These are phyloP conservation scores for Articulospora tetracladia DNA, from an alignment of 495 filamentous ascomycete genomes.

Conservation along the genomic window DNA sequence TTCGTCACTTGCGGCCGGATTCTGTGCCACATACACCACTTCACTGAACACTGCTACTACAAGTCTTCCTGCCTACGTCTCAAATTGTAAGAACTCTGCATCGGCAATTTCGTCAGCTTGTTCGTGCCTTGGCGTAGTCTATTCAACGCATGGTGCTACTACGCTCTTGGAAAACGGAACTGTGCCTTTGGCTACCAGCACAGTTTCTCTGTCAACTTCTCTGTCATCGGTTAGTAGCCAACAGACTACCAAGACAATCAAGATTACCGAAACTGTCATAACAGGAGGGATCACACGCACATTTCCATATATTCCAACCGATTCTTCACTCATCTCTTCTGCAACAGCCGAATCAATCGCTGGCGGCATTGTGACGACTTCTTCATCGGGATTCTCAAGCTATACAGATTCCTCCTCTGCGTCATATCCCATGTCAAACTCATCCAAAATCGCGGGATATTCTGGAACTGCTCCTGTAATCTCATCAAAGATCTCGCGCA, in stretches of 20 bases:
- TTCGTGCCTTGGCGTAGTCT: slow-evolving; percentile 6
- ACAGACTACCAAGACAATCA: background rate
- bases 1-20: slow-evolving; percentile 7
- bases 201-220: background rate
- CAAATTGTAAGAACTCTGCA: slow-evolving; percentile 10
- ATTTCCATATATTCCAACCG: background rate
- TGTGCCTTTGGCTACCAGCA: background rate
- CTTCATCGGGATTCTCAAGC: background rate
- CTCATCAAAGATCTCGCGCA: background rate
- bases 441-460: background rate
- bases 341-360: background rate
- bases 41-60: slow-evolving; percentile 10
- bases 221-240: background rate
- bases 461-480: background rate
- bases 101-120: slow-evolving; percentile 19
- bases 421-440: background rate
- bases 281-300: background rate
- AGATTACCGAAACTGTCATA: background rate
- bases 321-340: background rate
- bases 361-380: background rate
- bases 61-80: slow-evolving; percentile 14
- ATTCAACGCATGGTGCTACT: background rate
- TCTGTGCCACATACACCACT: slow-evolving; percentile 19
- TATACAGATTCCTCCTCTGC: background rate
- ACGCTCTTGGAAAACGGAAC: background rate